Base-by-base conservation (phyloP, 2,329 filamentous ascomycete genomes). In the Neofusicoccum ribis region DNA sequence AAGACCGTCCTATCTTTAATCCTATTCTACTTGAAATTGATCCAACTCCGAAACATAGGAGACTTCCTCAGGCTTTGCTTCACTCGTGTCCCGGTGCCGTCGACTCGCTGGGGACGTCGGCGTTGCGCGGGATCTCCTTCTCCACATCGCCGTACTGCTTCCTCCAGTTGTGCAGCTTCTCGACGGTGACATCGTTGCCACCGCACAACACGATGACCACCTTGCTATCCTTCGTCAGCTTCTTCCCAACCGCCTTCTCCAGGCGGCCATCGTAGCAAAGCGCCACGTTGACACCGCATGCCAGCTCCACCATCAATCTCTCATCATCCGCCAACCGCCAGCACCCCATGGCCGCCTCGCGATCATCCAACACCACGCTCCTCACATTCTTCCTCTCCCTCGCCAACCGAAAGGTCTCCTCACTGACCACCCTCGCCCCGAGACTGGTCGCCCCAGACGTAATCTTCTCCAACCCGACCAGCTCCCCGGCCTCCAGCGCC, bases 241-340 rank as follows among this genome's bases (percentile, higher is more conserved):
- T 93, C 92, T 93, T 0, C 93, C 93, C 14, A 91, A 97, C 80
- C 96, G 96, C 77, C 96, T 97, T 70, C 93, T 93, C 3, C 85
- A 78, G 1, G 72, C 76, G 6, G 75, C 49, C 64, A 15, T 61
- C 41, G 5, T 56, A 52, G 39, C 58, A 62, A 3, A 86, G 76
- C 1, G 89, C 91, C 12, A 96, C 78, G 61, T 89, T 90, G 5
- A 94, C 92, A 0, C 93, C 93, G 75, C 94, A 97, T 0, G 93
- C 88, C 41, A 90, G 82, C 80, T 98, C 94, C 3, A 97, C 91
- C 65, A 97, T 81, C 65, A 94, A 79, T 31, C 90, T 82, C 70
- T 93, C 91, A 67, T 96, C 92, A 69, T 97, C 91, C 9, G 91
- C 89, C 67, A 97, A 88, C 27, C 86, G 83, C 72, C 90, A 88